A percentile compares a stretch with the other conserved stretches of the same genome.
These are phyloP conservation scores for Gossypium australe DNA, from an alignment of 345 rosid genomes.

Conservation along the genomic window DNA sequence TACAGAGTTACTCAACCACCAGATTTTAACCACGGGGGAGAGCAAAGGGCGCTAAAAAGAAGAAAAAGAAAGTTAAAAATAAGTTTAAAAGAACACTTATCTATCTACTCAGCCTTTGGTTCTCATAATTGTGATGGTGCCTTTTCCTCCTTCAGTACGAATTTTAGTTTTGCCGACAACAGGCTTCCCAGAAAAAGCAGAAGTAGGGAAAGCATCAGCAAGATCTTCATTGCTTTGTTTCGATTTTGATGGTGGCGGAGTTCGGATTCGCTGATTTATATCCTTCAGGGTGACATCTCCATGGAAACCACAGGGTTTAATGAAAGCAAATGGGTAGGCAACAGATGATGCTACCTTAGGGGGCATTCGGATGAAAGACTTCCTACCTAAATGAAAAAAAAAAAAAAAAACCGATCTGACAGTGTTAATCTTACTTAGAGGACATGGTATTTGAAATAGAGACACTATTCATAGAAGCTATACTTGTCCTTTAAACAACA, in stretches of 20 bases:
- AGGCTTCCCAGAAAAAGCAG: slow-evolving; percentile 98
- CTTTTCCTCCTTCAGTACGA: slow-evolving; percentile 96
- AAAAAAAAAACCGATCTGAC: neutral
- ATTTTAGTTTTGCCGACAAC: slow-evolving; percentile 96
- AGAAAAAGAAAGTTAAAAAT: neutral
- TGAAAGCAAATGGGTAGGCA: slow-evolving; percentile 85
- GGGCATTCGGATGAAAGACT: slow-evolving; percentile 56
- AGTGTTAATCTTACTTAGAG: slow-evolving; percentile 1
- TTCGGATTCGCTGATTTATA: slow-evolving; percentile 78
- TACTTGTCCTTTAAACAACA: neutral
- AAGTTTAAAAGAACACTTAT: slow-evolving; percentile 7
- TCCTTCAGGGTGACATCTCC: slow-evolving; percentile 94
- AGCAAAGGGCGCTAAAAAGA: slow-evolving; percentile 17
- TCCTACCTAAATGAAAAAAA: slow-evolving; percentile 48
- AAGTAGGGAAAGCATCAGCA: slow-evolving; percentile 56
- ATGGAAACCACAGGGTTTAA: slow-evolving; percentile 86
- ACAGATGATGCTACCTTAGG: slow-evolving; percentile 71
- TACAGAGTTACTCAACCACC: slow-evolving; percentile 25
- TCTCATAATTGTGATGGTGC: slow-evolving; percentile 96
- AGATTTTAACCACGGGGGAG: slow-evolving; percentile 8
- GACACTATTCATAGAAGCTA: neutral
- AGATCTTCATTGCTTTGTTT: slow-evolving; percentile 53
- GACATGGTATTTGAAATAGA: neutral
- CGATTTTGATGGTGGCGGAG: slow-evolving; percentile 57
- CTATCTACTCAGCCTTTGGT: slow-evolving; percentile 66